phyloP scores from a whole-genome alignment of 2,329 filamentous ascomycete species.

The Ophiostoma ulmi region DNA sequence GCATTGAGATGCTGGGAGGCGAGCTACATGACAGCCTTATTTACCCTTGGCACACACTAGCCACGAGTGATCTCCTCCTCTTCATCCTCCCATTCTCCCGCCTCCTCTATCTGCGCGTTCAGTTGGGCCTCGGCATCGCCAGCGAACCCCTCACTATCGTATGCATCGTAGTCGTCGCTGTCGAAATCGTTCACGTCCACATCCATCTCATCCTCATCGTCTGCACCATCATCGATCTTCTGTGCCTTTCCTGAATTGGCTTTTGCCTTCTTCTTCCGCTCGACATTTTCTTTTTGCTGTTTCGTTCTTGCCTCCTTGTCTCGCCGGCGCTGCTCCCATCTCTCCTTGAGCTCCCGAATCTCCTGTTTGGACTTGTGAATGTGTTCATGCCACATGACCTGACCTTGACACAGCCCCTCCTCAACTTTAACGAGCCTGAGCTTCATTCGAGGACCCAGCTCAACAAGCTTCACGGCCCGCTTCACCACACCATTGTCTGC shows the following conservation, averaged over 20 bases:
- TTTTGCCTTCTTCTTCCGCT: conserved; percentile 67
- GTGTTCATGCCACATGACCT: conserved; percentile 96
- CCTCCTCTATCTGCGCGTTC: conserved; percentile 47
- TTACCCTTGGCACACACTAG: neutral
- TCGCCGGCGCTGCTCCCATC: conserved; percentile 70
- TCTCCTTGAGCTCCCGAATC: conserved; percentile 69
- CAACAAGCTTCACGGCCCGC: conserved; percentile 83
- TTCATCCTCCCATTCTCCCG: conserved; percentile 51
- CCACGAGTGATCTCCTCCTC: conserved; percentile 33
- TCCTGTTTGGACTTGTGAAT: conserved; percentile 79
- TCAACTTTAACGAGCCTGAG: conserved; percentile 92
- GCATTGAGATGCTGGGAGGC: neutral
- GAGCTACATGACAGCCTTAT: neutral
- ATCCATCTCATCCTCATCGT: conserved; percentile 37
- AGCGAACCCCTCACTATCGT: conserved; percentile 48
- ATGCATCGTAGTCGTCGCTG: conserved; percentile 44
- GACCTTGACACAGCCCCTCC: conserved; percentile 83
- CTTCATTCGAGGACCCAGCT: conserved; percentile 85
- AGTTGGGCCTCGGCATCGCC: conserved; percentile 48
- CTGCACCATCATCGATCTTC: conserved; percentile 39
- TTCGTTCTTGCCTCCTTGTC: conserved; percentile 79
- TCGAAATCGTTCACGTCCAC: conserved; percentile 38
- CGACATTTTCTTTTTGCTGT: conserved; percentile 84
- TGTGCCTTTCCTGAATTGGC: conserved; percentile 31
- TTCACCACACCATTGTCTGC: conserved; percentile 63